Evolutionary conservation across 1,284 basidiomycete genomes (phyloP), one percentile per base, ranked within the genome.

Genomic region (Pseudozyma sp.): DNA sequence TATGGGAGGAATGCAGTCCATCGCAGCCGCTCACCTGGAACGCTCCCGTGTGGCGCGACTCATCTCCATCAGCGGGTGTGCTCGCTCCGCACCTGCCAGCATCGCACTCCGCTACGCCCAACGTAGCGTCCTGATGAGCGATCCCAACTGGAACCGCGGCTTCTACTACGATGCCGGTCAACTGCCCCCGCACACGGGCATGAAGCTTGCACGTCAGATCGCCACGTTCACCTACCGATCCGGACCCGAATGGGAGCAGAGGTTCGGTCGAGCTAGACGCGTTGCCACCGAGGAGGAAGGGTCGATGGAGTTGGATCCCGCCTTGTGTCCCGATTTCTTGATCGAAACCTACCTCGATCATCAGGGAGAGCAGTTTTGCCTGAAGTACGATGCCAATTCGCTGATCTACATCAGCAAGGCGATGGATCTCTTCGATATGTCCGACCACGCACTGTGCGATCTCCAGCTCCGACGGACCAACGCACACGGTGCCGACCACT

Each of bases 291-390:
- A 31, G 0, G 42, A 35, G 5, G 57, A 54, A 33, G 9, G 16
- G 11, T 55, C 68, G n/a, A 47, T 72, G 19, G 77, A 75, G 24
- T 49, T 72, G 10, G 78, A 80, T 33, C 92, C 43, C 0, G 86
- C 85, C 7, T 88, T 99, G 1, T 97, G 94, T 81, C 96, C 97
- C 9, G 97, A 99, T 85, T 99, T 98, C 85, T 88, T 97, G 53
- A 99, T 99, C 79, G 97, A 99, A 86, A 97, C 96, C 0, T 99
- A 99, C 84, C 90, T 99, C 60, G 97, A 99, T 84, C 94, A 98
- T 85, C 96, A 97, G 56, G 83, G 83, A 35, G 82, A 83, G 86
- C 90, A 94, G 81, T 99, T 99, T 87, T 99, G 96, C 85, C 88
- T 98, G 63, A 99, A 97, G 84, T 99, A 99, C 86, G 96, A 99